Conservation (phyloP, 768 basidiomycete species). For the Daedalea quercina region DNA sequence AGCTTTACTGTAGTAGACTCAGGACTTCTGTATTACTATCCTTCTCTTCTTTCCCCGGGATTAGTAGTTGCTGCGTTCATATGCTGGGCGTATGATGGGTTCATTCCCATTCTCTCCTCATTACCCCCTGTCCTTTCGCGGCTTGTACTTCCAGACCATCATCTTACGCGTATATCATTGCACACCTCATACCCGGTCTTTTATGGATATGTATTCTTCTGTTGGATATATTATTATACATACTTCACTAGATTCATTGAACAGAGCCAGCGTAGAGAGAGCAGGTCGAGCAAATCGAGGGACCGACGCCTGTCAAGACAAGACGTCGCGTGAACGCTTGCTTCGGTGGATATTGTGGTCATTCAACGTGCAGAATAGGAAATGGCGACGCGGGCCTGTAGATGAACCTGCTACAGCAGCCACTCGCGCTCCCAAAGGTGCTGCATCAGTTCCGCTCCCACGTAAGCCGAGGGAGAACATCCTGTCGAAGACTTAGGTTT, state of each 20-base stretch:
- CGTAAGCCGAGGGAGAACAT: slow-evolving; percentile 86
- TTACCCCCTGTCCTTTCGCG: slow-evolving; percentile 2
- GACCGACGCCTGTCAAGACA: neutral
- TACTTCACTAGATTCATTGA: neutral
- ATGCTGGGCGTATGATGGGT: slow-evolving; percentile 1
- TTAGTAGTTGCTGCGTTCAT: neutral
- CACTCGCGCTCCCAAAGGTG: slow-evolving; percentile 55
- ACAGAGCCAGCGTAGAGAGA: too few species aligned
- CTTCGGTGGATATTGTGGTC: slow-evolving; percentile 45
- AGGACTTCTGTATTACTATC: slow-evolving; percentile 1
- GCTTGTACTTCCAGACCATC: slow-evolving; percentile 2
- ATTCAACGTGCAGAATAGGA: slow-evolving; percentile 75
- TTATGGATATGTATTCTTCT: slow-evolving; percentile 7
- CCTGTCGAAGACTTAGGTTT: slow-evolving; percentile 80
- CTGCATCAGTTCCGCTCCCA: slow-evolving; percentile 62
- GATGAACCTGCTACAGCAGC: slow-evolving; percentile 58
- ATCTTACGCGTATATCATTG: neutral
- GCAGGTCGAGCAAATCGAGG: neutral
- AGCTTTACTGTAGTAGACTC: neutral
- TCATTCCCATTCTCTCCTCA: neutral
- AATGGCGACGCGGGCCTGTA: slow-evolving; percentile 74
- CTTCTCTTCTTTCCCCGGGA: neutral
- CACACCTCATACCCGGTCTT: slow-evolving; percentile 3
- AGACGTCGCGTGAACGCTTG: slow-evolving; percentile 34
- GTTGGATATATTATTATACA: slow-evolving; percentile 2